These are phyloP conservation scores for Thalassiosira exigua DNA, from an alignment of 352 stramenopile species.

Conservation along the genomic window DNA sequence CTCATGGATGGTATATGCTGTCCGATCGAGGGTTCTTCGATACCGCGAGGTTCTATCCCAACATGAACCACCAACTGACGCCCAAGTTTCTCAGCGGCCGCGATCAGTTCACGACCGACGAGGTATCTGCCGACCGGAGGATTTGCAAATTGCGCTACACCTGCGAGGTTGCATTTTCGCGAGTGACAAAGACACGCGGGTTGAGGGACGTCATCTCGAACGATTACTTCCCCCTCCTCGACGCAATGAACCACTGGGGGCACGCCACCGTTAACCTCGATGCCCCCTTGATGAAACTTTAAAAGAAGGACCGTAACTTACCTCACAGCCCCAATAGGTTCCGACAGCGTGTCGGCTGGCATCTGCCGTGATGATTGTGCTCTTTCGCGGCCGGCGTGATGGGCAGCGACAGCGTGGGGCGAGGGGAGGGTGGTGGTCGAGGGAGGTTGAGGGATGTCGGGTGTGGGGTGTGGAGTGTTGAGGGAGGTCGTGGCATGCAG, in stretches of 20 bases:
- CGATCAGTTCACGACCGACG: conserved; percentile 12
- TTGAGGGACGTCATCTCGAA: conserved; percentile 16
- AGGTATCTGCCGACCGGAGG: conserved; percentile 9
- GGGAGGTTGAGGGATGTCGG: too few species aligned
- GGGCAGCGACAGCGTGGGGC: too few species aligned
- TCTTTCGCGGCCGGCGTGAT: too few species aligned
- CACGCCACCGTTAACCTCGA: conserved; percentile 13
- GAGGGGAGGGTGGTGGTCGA: too few species aligned
- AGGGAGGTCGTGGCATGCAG: too few species aligned
- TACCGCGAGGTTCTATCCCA: conserved; percentile 15
- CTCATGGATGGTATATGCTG: conserved; percentile 10
- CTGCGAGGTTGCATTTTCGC: conserved; percentile 22
- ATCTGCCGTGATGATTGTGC: too few species aligned
- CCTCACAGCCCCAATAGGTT: too few species aligned
- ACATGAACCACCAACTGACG: conserved; percentile 19
- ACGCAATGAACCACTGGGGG: conserved; percentile 29
- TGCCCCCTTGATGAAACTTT: not conserved
- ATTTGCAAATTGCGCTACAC: conserved; percentile 23
- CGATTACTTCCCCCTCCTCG: conserved; percentile 9
- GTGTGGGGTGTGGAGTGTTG: too few species aligned
- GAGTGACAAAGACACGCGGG: conserved; percentile 8
- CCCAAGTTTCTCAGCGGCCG: conserved; percentile 14
- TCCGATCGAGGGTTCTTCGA: conserved; percentile 15
- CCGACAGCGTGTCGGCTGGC: too few species aligned
- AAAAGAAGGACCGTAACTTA: too few species aligned